Percentiles rank a stretch among this genome's conserved stretches.
Evolutionary conservation across 2,329 filamentous ascomycete genomes (phyloP).

Genomic region (Trichoderma afroharzianum): DNA sequence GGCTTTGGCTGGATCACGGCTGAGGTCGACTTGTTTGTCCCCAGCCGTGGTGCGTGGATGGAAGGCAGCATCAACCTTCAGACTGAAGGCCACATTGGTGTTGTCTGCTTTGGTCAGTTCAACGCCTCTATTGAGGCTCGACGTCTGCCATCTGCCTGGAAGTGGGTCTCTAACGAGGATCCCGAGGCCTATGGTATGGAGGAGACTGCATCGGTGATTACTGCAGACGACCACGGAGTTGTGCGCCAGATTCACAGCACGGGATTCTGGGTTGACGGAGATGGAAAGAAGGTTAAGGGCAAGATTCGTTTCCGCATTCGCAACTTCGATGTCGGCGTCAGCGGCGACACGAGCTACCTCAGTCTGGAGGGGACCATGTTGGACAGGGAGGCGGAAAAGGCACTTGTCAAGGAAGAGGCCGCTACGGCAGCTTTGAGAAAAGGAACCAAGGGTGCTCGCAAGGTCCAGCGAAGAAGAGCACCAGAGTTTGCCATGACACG

Average conservation of each 20-base stretch:
- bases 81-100: constrained; percentile 82
- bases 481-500: constrained; percentile 57
- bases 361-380: constrained; percentile 89
- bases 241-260: constrained; percentile 51
- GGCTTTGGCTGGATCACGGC: constrained; percentile 86
- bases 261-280: constrained; percentile 72
- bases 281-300: constrained; percentile 66
- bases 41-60: constrained; percentile 67
- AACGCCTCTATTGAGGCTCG: constrained; percentile 80
- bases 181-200: constrained; percentile 40
- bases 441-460: constrained; percentile 33
- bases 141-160: constrained; percentile 74
- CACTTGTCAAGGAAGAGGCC: constrained; percentile 45
- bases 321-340: constrained; percentile 77
- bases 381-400: constrained; percentile 60
- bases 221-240: constrained; percentile 50
- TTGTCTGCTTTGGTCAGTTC: constrained; percentile 88
- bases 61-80: constrained; percentile 82
- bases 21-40: constrained; percentile 80
- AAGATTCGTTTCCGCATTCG: constrained; percentile 73
- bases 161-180: constrained; percentile 63
- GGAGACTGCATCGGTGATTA: constrained; percentile 39
- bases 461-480: constrained; percentile 34
- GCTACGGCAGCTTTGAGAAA: constrained; percentile 38
- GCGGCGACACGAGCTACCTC: constrained; percentile 72